Percentiles rank a stretch among this genome's conserved stretches.
Evolutionary conservation across 768 basidiomycete species (phyloP).

Genomic region (Lactarius akahatsu): DNA sequence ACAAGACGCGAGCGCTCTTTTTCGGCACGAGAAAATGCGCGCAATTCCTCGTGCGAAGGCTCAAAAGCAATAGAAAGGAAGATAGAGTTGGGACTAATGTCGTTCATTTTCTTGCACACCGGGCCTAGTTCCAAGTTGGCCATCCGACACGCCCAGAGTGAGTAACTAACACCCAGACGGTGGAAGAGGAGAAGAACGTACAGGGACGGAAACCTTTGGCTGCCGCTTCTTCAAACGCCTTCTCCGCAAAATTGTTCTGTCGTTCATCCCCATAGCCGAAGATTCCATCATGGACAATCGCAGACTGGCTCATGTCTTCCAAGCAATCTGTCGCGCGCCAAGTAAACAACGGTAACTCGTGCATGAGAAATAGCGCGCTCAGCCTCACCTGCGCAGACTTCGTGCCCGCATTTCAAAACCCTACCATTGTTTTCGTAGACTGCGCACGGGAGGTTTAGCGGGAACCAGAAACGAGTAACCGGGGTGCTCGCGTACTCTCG

Average conservation of each 20-base stretch:
- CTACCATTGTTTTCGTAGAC: constrained; percentile 52
- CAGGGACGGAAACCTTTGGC: constrained; percentile 62
- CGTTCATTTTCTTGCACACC: constrained; percentile 65
- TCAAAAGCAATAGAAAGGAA: constrained; percentile 70
- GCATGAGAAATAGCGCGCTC: neutral
- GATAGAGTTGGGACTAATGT: constrained; percentile 48
- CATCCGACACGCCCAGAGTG: neutral
- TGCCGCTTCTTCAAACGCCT: constrained; percentile 53
- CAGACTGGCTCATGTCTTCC: constrained; percentile 50
- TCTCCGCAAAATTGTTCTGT: constrained; percentile 55
- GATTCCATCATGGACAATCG: constrained; percentile 55
- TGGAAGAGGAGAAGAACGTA: constrained; percentile 34
- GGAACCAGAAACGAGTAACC: neutral
- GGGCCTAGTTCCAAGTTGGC: constrained; percentile 46
- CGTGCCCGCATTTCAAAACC: constrained; percentile 65
- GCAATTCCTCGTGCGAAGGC: constrained; percentile 59
- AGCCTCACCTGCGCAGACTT: constrained; percentile 58
- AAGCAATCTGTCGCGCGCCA: constrained; percentile 47
- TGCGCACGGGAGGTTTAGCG: constrained; percentile 36
- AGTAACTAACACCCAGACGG: neutral
- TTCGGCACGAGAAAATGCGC: constrained; percentile 38
- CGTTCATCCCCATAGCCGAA: constrained; percentile 59
- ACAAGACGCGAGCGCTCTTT: constrained; percentile 14
- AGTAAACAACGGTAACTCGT: neutral
- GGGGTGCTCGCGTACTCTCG: constrained; percentile 46